These are phyloP conservation scores for Vitis cinerea DNA, from an alignment of 164 flowering plant genomes.

Conservation along the genomic window DNA sequence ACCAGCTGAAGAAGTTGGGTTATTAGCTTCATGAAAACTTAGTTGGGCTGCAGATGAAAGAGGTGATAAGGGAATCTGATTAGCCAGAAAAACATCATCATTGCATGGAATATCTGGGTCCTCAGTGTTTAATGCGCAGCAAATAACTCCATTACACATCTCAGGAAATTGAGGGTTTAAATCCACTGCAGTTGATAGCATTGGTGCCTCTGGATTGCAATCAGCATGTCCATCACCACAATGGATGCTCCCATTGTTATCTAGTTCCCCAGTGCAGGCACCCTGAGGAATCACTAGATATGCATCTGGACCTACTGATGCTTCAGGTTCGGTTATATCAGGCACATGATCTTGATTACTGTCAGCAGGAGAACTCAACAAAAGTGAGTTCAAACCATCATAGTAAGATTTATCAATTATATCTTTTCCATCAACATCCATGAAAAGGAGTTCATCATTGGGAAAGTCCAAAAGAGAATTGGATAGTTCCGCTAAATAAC, in stretches of 20 bases:
- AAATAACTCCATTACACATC: constrained; percentile 35
- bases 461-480: constrained; percentile 49
- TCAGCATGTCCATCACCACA: constrained; percentile 8
- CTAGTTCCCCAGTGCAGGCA: constrained; percentile 21
- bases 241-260: constrained; percentile 11
- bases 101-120: constrained; percentile 76
- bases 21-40: constrained; percentile 20
- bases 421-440: constrained; percentile 57
- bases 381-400: constrained; percentile 54
- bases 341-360: constrained; percentile 28
- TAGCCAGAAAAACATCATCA: constrained; percentile 50
- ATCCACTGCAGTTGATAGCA: constrained; percentile 21
- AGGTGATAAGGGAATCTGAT: constrained; percentile 15
- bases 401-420: constrained; percentile 42
- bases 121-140: constrained; percentile 68
- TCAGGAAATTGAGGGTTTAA: constrained; percentile 32
- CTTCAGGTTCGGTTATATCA: constrained; percentile 20
- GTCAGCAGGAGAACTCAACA: constrained; percentile 51
- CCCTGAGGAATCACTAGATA: constrained; percentile 9
- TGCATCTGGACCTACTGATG: constrained; percentile 23
- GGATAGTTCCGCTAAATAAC: constrained; percentile 38
- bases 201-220: constrained; percentile 24
- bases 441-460: constrained; percentile 40
- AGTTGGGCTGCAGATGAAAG: constrained; percentile 14
- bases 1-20: constrained; percentile 18